Conservation (phyloP, 371 early-diverging fungal genomes). For the Mortierella sp. region DNA sequence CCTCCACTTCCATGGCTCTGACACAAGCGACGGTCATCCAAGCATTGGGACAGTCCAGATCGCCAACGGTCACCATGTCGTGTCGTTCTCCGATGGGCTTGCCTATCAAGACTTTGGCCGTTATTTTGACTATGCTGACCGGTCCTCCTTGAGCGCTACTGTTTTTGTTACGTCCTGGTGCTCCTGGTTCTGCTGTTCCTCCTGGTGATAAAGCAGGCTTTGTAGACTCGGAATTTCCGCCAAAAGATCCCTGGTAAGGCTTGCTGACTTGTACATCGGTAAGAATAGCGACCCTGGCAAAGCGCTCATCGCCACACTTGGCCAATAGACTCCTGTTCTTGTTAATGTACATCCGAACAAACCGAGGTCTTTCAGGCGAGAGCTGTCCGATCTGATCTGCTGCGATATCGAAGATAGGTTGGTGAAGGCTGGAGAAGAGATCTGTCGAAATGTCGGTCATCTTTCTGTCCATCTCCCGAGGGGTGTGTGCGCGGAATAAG, state of each 20-base stretch:
- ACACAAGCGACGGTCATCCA: conserved; percentile 53
- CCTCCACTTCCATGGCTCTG: conserved; percentile 28
- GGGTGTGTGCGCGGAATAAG: conserved; percentile 50
- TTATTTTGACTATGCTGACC: conserved; percentile 45
- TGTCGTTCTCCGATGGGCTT: conserved; percentile 57
- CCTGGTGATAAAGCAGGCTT: background rate
- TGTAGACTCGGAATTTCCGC: background rate
- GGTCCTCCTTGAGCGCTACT: conserved; percentile 13
- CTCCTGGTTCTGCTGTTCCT: background rate
- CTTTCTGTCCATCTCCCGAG: conserved; percentile 53
- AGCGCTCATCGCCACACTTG: conserved; percentile 51
- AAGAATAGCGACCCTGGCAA: conserved; percentile 52
- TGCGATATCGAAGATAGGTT: conserved; percentile 43
- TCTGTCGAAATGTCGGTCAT: conserved; percentile 53
- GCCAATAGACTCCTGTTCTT: conserved; percentile 46
- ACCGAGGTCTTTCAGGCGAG: conserved; percentile 45
- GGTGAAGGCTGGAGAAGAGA: conserved; percentile 44
- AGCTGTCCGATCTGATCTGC: conserved; percentile 32
- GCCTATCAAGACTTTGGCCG: conserved; percentile 46
- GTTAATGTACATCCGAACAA: conserved; percentile 56
- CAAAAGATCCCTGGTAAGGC: conserved; percentile 20
- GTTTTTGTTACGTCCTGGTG: background rate
- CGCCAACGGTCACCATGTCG: conserved; percentile 51
- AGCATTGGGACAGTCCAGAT: conserved; percentile 55
- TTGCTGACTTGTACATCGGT: conserved; percentile 43